Conservation (phyloP, 139 green algal genomes). For the Pseudopediastrum boryanum region DNA sequence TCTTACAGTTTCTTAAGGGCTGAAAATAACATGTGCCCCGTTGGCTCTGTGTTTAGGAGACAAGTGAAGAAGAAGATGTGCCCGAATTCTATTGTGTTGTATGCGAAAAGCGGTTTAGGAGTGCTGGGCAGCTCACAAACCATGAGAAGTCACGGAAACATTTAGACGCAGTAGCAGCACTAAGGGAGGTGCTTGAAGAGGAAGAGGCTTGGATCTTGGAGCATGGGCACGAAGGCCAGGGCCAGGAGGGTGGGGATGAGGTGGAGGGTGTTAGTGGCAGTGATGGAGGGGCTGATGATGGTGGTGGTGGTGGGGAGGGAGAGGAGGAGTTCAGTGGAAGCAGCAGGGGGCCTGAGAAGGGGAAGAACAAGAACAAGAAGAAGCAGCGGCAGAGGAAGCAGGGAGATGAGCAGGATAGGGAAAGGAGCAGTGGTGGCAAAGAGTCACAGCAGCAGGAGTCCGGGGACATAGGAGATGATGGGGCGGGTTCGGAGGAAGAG, state of each 20-base stretch:
- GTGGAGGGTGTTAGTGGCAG: slow-evolving; percentile 21
- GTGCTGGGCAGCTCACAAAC: slow-evolving; percentile 79
- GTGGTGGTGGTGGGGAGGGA: background rate
- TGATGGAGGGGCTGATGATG: background rate
- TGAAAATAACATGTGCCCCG: background rate
- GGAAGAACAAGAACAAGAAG: slow-evolving; percentile 35
- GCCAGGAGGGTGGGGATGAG: slow-evolving; percentile 34
- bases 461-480: background rate
- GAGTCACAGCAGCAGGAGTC: slow-evolving; percentile 8
- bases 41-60: background rate
- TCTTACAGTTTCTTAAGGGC: background rate
- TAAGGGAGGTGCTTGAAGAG: slow-evolving; percentile 58
- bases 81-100: slow-evolving; percentile 79
- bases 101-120: slow-evolving; percentile 94
- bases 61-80: slow-evolving; percentile 30
- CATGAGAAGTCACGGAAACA: slow-evolving; percentile 91
- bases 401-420: too few species aligned
- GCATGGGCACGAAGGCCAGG: slow-evolving; percentile 14
- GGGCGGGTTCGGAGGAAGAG: background rate
- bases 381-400: slow-evolving; percentile 40
- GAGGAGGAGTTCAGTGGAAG: background rate
- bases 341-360: background rate
- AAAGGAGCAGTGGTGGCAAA: slow-evolving; percentile 19
- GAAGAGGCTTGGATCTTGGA: slow-evolving; percentile 54
- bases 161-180: slow-evolving; percentile 54